Evolutionary conservation across 192 early-diverging fungal genomes (phyloP), one percentile per base, ranked within the genome.

Genomic region (Funneliformis geosporum): DNA sequence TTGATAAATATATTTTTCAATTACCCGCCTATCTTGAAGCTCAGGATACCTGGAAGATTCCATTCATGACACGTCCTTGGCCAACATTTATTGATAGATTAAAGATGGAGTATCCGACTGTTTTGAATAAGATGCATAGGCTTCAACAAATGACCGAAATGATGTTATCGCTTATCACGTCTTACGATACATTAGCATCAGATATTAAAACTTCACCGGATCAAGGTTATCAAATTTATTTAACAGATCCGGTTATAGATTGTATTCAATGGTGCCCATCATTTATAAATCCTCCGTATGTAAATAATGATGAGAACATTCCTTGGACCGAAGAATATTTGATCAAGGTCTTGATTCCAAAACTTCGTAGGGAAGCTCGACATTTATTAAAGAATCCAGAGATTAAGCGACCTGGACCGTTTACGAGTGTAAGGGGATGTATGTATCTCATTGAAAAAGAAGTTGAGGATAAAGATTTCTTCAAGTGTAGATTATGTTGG

Each of bases 251-350:
- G 12, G 23, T 73, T 55, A 55, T 73, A 5, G 72, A 73, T 8
- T 73, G 72, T 59, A 5, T 73, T 33, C n/a, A 50, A 8, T 73
- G 72, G 72, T 76, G 75, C 25, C 39, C 55, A 6, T 76, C 75
- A 8, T 76, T 42, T 42, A 18, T 16, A 11, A 76, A 76, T 14
- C 75, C 75, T 21, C 75, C 75, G 43, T 76, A 42, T 62, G 4
- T 42, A 33, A 76, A 76, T 40, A 76, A 76, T 64, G 75, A 76
- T 14, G 59, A 60, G 23, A 18, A 28, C 8, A 76, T 40, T 62
- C 40, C 59, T 14, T 76, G 75, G 75, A 25, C 21, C 0, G 38
- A 62, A 16, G 60, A 76, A 25, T 76, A 62, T 43, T 64, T 76
- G 21, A 40, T 64, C 33, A 8, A 62, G 18, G 12, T 10, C 42